Evolutionary conservation across 306 rosid species (phyloP).

Genomic region (Fragaria vesca): DNA sequence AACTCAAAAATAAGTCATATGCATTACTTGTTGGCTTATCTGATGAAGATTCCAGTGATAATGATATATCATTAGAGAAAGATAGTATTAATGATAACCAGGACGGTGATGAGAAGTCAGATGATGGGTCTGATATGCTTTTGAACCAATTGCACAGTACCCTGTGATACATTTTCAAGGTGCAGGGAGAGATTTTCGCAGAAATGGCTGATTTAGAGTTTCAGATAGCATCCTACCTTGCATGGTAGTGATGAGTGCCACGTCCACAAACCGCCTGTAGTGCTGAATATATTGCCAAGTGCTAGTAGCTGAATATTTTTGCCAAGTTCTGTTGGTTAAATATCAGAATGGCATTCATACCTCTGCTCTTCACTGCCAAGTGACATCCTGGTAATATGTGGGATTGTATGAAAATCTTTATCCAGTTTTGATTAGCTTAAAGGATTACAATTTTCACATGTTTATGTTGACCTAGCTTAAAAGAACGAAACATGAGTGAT

Average conservation of each 20-base stretch:
- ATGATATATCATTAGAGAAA: constrained; percentile 23
- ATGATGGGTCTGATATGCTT: constrained; percentile 56
- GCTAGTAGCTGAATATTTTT: neutral
- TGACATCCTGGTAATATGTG: constrained; percentile 1
- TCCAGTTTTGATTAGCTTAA: constrained; percentile 1
- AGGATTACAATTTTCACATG: neutral
- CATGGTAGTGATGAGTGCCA: constrained; percentile 12
- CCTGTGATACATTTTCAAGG: constrained; percentile 28
- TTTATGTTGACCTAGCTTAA: neutral
- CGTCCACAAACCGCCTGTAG: neutral
- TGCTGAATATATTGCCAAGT: neutral
- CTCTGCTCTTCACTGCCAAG: constrained; percentile 5
- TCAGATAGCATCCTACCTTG: constrained; percentile 8
- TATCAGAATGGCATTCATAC: neutral
- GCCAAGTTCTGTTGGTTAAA: neutral
- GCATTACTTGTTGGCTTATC: constrained; percentile 56
- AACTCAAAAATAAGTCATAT: constrained; percentile 41
- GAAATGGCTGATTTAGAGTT: constrained; percentile 8
- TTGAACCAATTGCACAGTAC: constrained; percentile 45
- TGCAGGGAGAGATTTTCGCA: constrained; percentile 3
- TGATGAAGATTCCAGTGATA: constrained; percentile 19
- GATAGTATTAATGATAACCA: constrained; percentile 25
- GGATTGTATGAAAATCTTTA: neutral
- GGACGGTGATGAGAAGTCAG: constrained; percentile 27
- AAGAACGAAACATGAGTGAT: neutral